Conservation (phyloP, 1,139 yeast genomes). For the Candida tetrigidarum region DNA sequence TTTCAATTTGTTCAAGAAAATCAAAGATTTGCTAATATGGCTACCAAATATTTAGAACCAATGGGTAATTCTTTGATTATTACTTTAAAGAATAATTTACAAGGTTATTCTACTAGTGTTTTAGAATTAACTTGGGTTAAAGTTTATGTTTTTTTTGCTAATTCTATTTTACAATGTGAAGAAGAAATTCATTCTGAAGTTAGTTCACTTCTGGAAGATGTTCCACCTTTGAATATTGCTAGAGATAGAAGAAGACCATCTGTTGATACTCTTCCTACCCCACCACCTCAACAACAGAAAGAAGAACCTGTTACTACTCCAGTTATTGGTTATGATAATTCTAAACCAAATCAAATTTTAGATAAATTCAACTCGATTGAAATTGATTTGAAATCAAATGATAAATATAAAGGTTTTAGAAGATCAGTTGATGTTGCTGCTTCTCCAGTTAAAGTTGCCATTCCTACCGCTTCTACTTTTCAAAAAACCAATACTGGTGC, state of each 20-base stretch:
- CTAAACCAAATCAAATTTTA: constrained; percentile 17
- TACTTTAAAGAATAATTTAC: constrained; percentile 44
- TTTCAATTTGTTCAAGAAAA: constrained; percentile 38
- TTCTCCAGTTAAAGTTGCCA: constrained; percentile 32
- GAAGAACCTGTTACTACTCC: constrained; percentile 9
- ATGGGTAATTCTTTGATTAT: constrained; percentile 46
- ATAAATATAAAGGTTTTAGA: constrained; percentile 51
- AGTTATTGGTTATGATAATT: constrained; percentile 13
- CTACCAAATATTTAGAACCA: constrained; percentile 43
- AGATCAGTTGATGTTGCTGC: constrained; percentile 34
- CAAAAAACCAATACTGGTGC: constrained; percentile 9
- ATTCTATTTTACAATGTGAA: constrained; percentile 33
- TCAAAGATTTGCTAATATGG: constrained; percentile 27
- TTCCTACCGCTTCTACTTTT: constrained; percentile 23
- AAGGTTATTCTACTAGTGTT: constrained; percentile 34
- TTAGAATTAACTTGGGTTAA: constrained; percentile 47
- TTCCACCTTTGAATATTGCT: constrained; percentile 22
- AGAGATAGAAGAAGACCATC: constrained; percentile 12
- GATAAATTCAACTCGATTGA: constrained; percentile 19
- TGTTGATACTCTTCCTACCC: constrained; percentile 6
- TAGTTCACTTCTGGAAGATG: constrained; percentile 19
- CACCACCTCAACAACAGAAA: constrained; percentile 3
- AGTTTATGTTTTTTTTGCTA: constrained; percentile 45
- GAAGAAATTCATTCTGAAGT: constrained; percentile 15
- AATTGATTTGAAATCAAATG: constrained; percentile 33